phyloP scores from a whole-genome alignment of 495 filamentous ascomycete genomes.

The Apiosordaria backusii region DNA sequence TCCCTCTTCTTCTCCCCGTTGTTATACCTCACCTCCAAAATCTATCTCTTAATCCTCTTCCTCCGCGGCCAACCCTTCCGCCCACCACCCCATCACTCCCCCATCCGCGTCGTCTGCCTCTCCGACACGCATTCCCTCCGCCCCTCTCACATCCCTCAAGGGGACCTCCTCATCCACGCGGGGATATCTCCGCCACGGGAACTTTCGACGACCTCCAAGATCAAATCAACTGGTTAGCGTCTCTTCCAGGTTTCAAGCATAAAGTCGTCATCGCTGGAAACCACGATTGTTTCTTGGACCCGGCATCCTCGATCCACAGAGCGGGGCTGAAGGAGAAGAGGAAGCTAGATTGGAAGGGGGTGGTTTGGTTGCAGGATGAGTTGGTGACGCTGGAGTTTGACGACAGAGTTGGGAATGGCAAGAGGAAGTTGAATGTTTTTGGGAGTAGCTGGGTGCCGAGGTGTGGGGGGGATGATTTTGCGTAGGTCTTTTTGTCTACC shows the following conservation, averaged over 20 bases:
- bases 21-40: not conserved
- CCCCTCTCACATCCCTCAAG: not conserved
- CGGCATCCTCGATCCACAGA: not conserved
- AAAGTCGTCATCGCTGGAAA: not conserved
- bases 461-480: not conserved
- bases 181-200: not conserved
- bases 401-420: not conserved
- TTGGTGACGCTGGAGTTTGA: not conserved
- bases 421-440: not conserved
- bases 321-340: not conserved
- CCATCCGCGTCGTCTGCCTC: not conserved
- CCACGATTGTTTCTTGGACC: not conserved
- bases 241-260: not conserved
- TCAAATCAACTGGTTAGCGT: not conserved
- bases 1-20: not conserved
- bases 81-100: not conserved
- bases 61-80: not conserved
- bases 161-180: not conserved
- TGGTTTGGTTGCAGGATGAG: not conserved
- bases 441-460: not conserved
- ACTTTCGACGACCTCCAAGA: not conserved
- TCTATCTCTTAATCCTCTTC: not conserved
- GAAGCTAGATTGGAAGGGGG: not conserved
- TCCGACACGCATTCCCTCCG: not conserved
- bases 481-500: too few species aligned